Conservation (phyloP, 352 stramenopile species). For the Peronosclerospora sorghi region DNA sequence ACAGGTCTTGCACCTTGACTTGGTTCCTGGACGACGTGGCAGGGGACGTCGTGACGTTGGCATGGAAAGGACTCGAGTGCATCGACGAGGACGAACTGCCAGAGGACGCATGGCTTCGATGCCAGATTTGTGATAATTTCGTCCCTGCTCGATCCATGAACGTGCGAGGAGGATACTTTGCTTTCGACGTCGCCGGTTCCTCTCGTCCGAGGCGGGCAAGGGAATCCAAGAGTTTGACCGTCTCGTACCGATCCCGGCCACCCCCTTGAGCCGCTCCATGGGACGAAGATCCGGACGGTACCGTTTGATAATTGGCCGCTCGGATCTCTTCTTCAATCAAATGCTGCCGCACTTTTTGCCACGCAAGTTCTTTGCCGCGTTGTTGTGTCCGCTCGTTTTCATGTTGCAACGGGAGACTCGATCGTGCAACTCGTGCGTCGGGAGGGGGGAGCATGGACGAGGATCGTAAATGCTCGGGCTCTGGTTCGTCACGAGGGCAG, state of each 20-base stretch:
- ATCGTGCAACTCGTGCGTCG: conserved; percentile 15
- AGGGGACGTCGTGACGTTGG: no score
- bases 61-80: no score
- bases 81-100: neutral
- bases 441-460: no score
- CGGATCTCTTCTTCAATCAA: conserved; percentile 22
- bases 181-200: neutral
- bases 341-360: conserved; percentile 23
- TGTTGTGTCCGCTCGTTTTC: neutral
- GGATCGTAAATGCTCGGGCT: no score
- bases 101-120: neutral
- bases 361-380: conserved; percentile 16
- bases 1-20: conserved; percentile 19
- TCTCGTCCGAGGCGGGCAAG: conserved; percentile 7
- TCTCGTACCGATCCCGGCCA: conserved; percentile 16
- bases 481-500: no score
- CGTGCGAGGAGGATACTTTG: neutral
- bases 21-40: conserved; percentile 2
- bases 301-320: conserved; percentile 1
- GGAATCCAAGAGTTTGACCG: conserved; percentile 23
- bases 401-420: conserved; percentile 20
- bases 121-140: conserved; percentile 1
- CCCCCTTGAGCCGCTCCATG: neutral
- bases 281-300: neutral
- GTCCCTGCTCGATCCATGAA: conserved; percentile 1